phyloP scores from a whole-genome alignment of 148 eudicot species.

The Euryodendron excelsum region DNA sequence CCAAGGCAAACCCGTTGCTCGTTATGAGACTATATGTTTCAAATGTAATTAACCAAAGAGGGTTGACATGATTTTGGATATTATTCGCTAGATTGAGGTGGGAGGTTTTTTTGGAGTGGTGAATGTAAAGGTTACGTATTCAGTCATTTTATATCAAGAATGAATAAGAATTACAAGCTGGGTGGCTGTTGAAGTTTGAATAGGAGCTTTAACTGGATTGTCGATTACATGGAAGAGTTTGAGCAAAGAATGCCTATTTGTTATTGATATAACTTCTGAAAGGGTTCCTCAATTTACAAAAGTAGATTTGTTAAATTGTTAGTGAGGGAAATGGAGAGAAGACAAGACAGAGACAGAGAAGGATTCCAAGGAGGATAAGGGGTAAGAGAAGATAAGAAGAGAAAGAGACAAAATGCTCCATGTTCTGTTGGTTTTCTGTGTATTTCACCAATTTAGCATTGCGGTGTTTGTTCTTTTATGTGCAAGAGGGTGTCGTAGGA shows the following conservation, averaged over 20 bases:
- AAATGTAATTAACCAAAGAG: not conserved
- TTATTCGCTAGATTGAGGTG: not conserved
- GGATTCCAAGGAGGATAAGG: not conserved
- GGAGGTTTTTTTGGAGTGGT: not conserved
- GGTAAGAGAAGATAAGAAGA: not conserved
- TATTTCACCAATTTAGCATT: not conserved
- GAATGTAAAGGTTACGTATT: not conserved
- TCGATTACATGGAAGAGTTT: not conserved
- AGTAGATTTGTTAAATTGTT: not conserved
- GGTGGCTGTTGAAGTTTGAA: slow-evolving; percentile 5
- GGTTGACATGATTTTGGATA: not conserved
- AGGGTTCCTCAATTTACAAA: not conserved
- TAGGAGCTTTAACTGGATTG: not conserved
- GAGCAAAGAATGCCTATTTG: not conserved
- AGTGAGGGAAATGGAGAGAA: not conserved
- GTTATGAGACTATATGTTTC: not conserved
- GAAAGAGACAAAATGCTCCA: not conserved
- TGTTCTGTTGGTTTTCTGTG: not conserved
- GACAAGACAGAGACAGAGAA: too few species aligned
- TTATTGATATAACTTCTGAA: not conserved
- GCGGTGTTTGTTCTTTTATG: not conserved
- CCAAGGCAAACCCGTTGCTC: too few species aligned
- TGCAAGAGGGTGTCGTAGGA: not conserved
- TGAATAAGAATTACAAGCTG: not conserved
- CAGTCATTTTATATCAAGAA: not conserved